A percentile compares a stretch with the other conserved stretches of the same genome.
phyloP scores from a whole-genome alignment of 179 eudicot species.

The Dionaea muscipula region DNA sequence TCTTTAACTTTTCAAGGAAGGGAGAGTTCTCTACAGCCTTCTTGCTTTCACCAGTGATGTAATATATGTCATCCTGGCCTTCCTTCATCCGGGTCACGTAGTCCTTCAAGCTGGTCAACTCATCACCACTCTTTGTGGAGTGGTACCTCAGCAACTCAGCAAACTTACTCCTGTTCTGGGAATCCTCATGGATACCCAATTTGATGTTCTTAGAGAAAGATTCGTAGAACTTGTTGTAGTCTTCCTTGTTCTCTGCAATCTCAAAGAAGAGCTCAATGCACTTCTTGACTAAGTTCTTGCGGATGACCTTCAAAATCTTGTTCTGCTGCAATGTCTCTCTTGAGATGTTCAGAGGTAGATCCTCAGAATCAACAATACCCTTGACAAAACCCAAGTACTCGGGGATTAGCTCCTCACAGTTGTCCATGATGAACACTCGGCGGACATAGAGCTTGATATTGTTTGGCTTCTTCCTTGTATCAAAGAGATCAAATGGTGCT shows the following conservation, averaged over 20 bases:
- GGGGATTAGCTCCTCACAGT: slow-evolving; percentile 62
- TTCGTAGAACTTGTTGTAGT: slow-evolving; percentile 57
- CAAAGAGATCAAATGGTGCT: slow-evolving; percentile 63
- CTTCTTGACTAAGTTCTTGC: slow-evolving; percentile 60
- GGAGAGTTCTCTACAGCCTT: slow-evolving; percentile 68
- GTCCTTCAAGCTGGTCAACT: slow-evolving; percentile 58
- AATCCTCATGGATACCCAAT: slow-evolving; percentile 62
- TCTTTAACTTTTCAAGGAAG: slow-evolving; percentile 63
- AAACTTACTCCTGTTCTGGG: slow-evolving; percentile 49
- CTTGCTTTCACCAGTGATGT: slow-evolving; percentile 55
- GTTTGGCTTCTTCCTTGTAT: slow-evolving; percentile 55
- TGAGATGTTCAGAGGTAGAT: slow-evolving; percentile 57
- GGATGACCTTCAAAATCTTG: slow-evolving; percentile 56
- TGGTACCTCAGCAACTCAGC: slow-evolving; percentile 53
- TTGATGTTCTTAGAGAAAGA: slow-evolving; percentile 60
- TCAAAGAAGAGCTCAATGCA: slow-evolving; percentile 56
- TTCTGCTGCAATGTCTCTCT: slow-evolving; percentile 64
- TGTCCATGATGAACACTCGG: slow-evolving; percentile 62
- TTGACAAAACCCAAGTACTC: slow-evolving; percentile 59
- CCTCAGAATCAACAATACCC: slow-evolving; percentile 63
- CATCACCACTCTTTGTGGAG: slow-evolving; percentile 63
- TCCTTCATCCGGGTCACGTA: slow-evolving; percentile 71
- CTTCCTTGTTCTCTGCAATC: slow-evolving; percentile 63
- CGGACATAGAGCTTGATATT: slow-evolving; percentile 72
- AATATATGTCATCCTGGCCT: slow-evolving; percentile 47